A percentile compares a stretch with the other conserved stretches of the same genome.
Evolutionary conservation across 202 grass and related monocot species (phyloP).

Genomic region (Dendrocalamus latiflorus): DNA sequence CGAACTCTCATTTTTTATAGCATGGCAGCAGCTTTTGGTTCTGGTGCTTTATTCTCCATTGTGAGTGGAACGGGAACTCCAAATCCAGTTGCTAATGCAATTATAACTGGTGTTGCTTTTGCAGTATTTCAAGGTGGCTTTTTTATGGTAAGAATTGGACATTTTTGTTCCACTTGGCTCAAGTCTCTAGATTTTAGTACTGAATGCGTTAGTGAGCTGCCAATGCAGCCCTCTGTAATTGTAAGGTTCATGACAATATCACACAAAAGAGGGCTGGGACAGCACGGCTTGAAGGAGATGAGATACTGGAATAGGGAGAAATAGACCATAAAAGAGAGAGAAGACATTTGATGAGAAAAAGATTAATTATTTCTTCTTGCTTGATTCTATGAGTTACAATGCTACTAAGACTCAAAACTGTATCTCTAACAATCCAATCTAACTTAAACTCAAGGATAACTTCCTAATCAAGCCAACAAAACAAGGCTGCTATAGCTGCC

Average conservation of each 20-base stretch:
- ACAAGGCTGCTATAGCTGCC: neutral
- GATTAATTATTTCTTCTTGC: neutral
- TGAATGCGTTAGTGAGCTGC: neutral
- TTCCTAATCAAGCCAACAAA: neutral
- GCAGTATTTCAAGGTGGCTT: conserved; percentile 92
- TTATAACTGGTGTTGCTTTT: conserved; percentile 86
- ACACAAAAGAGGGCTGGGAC: neutral
- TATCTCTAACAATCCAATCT: neutral
- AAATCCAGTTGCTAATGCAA: conserved; percentile 72
- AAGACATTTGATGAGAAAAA: neutral
- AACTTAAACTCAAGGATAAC: neutral
- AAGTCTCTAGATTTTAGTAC: neutral
- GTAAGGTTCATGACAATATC: neutral
- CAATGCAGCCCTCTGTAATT: neutral
- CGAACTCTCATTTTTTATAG: conserved; percentile 44
- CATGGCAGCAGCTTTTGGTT: conserved; percentile 94
- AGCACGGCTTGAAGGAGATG: neutral
- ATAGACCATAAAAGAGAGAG: neutral
- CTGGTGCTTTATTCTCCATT: conserved; percentile 88
- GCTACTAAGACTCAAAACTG: neutral
- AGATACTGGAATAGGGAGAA: neutral
- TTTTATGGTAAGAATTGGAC: conserved; percentile 68
- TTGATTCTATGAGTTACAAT: neutral
- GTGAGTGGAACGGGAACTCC: conserved; percentile 88
- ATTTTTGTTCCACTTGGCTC: neutral